Conservation (phyloP, 2,329 filamentous ascomycete species). For the Alternaria infectoria region DNA sequence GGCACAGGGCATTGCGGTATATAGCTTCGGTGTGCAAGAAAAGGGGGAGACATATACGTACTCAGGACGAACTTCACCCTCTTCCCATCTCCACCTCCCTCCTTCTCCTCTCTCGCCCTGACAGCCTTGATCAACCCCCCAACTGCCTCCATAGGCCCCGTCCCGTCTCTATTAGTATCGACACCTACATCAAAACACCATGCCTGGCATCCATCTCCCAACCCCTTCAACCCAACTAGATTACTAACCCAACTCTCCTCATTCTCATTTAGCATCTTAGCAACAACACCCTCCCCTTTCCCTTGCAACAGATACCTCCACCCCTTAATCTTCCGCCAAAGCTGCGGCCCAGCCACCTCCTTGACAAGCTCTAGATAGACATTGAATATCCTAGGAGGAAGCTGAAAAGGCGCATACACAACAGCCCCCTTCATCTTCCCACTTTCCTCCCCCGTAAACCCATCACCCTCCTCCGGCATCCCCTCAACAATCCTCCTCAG, state of each 20-base stretch:
- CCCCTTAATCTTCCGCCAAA: conserved; percentile 79
- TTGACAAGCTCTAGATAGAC: conserved; percentile 69
- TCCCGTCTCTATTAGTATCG: conserved; percentile 77
- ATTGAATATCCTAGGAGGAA: conserved; percentile 65
- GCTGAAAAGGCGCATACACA: conserved; percentile 84
- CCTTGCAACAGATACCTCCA: conserved; percentile 81
- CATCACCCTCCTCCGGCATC: conserved; percentile 68
- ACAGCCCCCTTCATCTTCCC: conserved; percentile 71
- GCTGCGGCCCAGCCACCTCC: conserved; percentile 64
- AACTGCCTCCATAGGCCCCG: conserved; percentile 59
- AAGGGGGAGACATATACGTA: conserved; percentile 50
- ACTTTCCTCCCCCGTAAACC: conserved; percentile 48
- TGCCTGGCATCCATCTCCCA: conserved; percentile 64
- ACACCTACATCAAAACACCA: conserved; percentile 84
- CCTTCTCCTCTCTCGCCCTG: conserved; percentile 46
- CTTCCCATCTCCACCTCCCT: conserved; percentile 63
- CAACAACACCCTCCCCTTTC: conserved; percentile 46
- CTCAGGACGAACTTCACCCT: conserved; percentile 70
- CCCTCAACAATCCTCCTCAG: conserved; percentile 71
- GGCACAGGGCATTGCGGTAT: background rate
- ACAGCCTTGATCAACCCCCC: conserved; percentile 53
- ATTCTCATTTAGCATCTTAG: conserved; percentile 59
- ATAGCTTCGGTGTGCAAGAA: background rate
- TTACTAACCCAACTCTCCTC: background rate
- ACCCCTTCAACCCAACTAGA: background rate